Conservation (phyloP, 2,329 filamentous ascomycete genomes). For the Chrysoporthe austroafricana region DNA sequence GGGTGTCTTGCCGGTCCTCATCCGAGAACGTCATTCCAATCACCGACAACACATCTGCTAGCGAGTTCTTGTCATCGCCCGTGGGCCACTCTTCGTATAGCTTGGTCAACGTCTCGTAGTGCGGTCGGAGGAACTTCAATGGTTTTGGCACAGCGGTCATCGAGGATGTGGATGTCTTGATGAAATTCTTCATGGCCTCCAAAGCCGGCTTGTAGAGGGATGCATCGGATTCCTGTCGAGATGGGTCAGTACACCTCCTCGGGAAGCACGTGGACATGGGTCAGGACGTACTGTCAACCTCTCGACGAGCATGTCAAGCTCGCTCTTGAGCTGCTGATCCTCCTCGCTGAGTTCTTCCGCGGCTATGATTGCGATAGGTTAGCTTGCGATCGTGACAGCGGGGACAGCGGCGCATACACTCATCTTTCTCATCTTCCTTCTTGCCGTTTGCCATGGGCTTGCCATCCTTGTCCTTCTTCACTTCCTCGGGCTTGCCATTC, state of each 20-base stretch:
- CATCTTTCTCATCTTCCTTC: slow-evolving; percentile 72
- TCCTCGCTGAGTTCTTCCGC: slow-evolving; percentile 94
- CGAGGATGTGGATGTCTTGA: slow-evolving; percentile 98
- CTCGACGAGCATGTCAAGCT: slow-evolving; percentile 98
- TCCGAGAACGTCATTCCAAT: slow-evolving; percentile 99
- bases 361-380: slow-evolving; percentile 42
- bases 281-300: slow-evolving; percentile 71
- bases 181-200: slow-evolving; percentile 96
- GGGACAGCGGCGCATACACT: slow-evolving; percentile 43
- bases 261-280: background rate
- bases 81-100: slow-evolving; percentile 88
- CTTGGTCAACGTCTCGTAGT: slow-evolving; percentile 88
- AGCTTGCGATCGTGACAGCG: slow-evolving; percentile 37
- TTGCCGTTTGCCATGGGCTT: slow-evolving; percentile 73
- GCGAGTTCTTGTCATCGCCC: slow-evolving; percentile 81
- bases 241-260: slow-evolving; percentile 31
- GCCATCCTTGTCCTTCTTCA: slow-evolving; percentile 68
- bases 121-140: slow-evolving; percentile 94
- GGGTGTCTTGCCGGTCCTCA: slow-evolving; percentile 91
- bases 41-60: slow-evolving; percentile 95
- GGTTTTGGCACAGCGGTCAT: slow-evolving; percentile 99
- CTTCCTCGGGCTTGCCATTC: slow-evolving; percentile 59
- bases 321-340: slow-evolving; percentile 96
- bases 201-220: slow-evolving; percentile 89
- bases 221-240: slow-evolving; percentile 75